Percentiles rank a stretch among this genome's conserved stretches.
Evolutionary conservation across 106 monocot species (phyloP).

Genomic region (Phalaenopsis aphrodite): DNA sequence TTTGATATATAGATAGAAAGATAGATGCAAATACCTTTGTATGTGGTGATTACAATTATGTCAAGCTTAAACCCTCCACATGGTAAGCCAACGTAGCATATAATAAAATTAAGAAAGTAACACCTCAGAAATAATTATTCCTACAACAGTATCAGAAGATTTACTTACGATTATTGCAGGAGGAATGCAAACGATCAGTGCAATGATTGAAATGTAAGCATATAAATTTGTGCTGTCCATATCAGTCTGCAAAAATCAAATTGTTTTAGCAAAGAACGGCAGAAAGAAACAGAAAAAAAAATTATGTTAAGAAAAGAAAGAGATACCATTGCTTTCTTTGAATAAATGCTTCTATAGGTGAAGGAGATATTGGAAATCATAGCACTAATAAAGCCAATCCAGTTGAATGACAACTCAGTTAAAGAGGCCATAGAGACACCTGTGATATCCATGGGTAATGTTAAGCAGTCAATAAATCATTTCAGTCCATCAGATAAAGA

Average conservation of each 20-base stretch:
- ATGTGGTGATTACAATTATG: not conserved
- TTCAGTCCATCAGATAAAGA: not conserved
- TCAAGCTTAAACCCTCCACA: not conserved
- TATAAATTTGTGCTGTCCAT: conserved; percentile 99
- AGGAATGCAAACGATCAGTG: conserved; percentile 84
- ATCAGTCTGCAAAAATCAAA: conserved; percentile 47
- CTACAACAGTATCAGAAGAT: conserved; percentile 4
- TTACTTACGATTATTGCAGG: conserved; percentile 87
- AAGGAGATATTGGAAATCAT: conserved; percentile 99
- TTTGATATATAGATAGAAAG: not conserved
- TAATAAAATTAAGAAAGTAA: no score
- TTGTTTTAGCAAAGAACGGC: conserved; percentile 4
- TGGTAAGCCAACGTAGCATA: no score
- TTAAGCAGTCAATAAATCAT: not conserved
- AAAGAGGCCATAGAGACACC: conserved; percentile 99
- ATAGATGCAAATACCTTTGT: not conserved
- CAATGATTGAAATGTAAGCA: conserved; percentile 95
- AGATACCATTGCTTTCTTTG: conserved; percentile 95
- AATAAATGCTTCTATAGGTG: conserved; percentile 97
- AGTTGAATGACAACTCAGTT: conserved; percentile 97
- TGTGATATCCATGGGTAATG: conserved; percentile 15
- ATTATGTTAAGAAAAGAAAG: conserved; percentile 14
- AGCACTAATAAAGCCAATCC: conserved; percentile 93
- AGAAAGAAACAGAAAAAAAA: not conserved
- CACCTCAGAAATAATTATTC: not conserved